Evolutionary conservation across 1,139 yeast species (phyloP), one percentile per base, ranked within the genome.

Genomic region (Yamadazyma atmosphaerica): DNA sequence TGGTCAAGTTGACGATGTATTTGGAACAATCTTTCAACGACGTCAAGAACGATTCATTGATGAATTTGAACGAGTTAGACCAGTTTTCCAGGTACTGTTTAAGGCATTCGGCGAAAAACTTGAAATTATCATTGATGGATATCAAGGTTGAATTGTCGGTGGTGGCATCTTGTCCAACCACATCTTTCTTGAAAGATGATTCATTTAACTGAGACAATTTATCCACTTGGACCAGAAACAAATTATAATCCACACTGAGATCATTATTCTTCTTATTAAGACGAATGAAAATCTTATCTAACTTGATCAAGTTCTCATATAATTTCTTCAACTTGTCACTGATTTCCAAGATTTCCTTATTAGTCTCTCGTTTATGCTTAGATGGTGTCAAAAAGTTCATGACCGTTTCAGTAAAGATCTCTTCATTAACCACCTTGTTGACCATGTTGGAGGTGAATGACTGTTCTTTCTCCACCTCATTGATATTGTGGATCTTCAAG

Each of bases 341-440:
- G 25, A 90, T 88, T 51, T 87, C 96, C 41, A 83, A 68, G 49
- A 90, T 87, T 48, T 88, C 96, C 46, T 83, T 82, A 50, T 78
- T 81, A 40, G 80, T 78, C 49, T 85, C 94, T 25, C 80, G 72
- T 51, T 82, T 82, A 49, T 72, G 75, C 50, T 72, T 72, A 6
- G 88, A 80, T 12, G 89, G 82, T 38, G 94, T 83, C 53, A 92
- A 86, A 21, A 95, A 95, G 56, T 92, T 92, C 83, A 92, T 84
- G 28, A 92, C 81, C 1, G 87, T 84, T 55, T 92, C 98, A 0
- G 96, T 83, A 15, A 86, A 63, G 7, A 83, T 69, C 35, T 85
- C 94, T 45, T 83, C 73, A 44, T 72, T 72, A 22, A 72, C 77
- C 4, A 71, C 76, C 42, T 65, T 67, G 27, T 67, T 66, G 16